Evolutionary conservation across 495 filamentous ascomycete genomes (phyloP), one percentile per base, ranked within the genome.

Genomic region (Cercophora scortea): DNA sequence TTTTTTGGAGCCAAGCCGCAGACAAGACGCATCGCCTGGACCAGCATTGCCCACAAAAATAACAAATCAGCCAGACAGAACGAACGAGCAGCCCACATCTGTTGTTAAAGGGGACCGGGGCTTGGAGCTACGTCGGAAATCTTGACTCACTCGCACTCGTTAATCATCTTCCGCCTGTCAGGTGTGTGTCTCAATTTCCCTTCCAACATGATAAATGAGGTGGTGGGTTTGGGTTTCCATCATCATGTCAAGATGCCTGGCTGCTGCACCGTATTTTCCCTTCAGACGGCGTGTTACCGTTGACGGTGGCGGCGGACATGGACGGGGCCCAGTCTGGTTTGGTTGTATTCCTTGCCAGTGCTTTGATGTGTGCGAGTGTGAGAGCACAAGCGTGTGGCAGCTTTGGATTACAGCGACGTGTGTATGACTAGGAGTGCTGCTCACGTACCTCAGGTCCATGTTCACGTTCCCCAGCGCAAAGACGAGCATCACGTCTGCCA

Each of bases 391-490:
- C 34, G 33, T 39, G 34, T 48, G 35, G n/a, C 46, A 48, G 34
- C 34, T 48, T 6, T 40, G 33, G 25, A 25, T 25, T 25, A 25
- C 25, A 25, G 25, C 25, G 25, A 25, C 25, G 10, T 16, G 36
- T 50, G 48, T 50, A 42, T 33, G 41, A 45, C 43, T 32, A 45
- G 6, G 17, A 8, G 13, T 51, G 49, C 45, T 39, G 49, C 49
- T 51, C 49, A 51, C 32, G 49, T 51, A 51, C 49, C 41, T 36
- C 49, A 51, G 33, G 49, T 45, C 49, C 49, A 51, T 25, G 42
- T 34, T 55, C 34, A 25, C 25, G 25, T 25, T 47, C 51, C 12
- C 33, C 47, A 39, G 17, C 47, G 46, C 52, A 55, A 50, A 50
- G 47, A 40, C 46, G 49, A 36, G 40, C 47, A 45, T 44, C 47